Conservation (phyloP, 1,284 basidiomycete genomes). For the Puccinia polysora region DNA sequence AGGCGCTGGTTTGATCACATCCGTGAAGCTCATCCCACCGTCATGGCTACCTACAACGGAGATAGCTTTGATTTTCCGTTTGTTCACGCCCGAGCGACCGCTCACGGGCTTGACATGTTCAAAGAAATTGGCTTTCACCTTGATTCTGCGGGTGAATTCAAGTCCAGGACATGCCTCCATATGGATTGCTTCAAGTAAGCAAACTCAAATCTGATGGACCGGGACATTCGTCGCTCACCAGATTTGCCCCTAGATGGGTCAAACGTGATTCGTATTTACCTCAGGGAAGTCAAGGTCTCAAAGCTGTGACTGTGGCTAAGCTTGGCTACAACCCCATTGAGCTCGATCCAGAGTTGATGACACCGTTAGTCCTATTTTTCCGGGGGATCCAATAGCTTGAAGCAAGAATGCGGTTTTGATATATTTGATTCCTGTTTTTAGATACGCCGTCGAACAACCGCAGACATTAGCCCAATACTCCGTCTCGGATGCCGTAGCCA, state of each 20-base stretch:
- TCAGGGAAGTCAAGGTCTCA: slow-evolving; percentile 96
- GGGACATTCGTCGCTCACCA: not conserved
- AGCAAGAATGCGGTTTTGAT: slow-evolving; percentile 24
- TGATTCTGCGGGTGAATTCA: slow-evolving; percentile 92
- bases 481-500: slow-evolving; percentile 98
- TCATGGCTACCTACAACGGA: slow-evolving; percentile 98
- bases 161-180: slow-evolving; percentile 85
- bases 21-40: slow-evolving; percentile 84
- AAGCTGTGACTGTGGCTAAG: slow-evolving; percentile 95
- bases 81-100: slow-evolving; percentile 77
- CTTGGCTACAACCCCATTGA: slow-evolving; percentile 96
- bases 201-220: not conserved
- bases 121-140: slow-evolving; percentile 86
- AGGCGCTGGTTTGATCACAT: slow-evolving; percentile 89
- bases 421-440: slow-evolving; percentile 51
- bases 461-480: slow-evolving; percentile 95
- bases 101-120: slow-evolving; percentile 94
- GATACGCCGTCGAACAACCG: slow-evolving; percentile 93
- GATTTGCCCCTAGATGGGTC: slow-evolving; percentile 65
- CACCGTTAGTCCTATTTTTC: slow-evolving; percentile 64
- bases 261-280: slow-evolving; percentile 99
- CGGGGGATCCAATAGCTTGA: not conserved
- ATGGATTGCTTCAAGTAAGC: slow-evolving; percentile 90
- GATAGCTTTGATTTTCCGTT: slow-evolving; percentile 99
- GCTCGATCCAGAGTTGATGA: slow-evolving; percentile 98